These are phyloP conservation scores for Hirsutella minnesotensis DNA, from an alignment of 2,329 filamentous ascomycete species.

Conservation along the genomic window DNA sequence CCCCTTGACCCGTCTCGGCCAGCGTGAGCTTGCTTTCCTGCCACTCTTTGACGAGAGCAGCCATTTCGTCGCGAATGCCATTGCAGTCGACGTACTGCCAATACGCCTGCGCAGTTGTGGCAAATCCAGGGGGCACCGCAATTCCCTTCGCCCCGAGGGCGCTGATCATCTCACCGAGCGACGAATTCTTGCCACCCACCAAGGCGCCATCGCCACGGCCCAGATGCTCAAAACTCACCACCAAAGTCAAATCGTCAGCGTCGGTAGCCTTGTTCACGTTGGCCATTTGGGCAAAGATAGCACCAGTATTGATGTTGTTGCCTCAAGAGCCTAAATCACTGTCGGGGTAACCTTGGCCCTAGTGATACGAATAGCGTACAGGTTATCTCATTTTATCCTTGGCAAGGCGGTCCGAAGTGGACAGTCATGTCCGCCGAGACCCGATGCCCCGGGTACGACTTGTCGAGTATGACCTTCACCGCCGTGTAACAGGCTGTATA, in stretches of 20 bases:
- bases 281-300: too few relatives aligned
- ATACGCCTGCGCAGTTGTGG: conserved; percentile 21
- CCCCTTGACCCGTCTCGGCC: conserved; percentile 16
- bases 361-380: too few relatives aligned
- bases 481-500: conserved; percentile 1
- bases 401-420: too few relatives aligned
- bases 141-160: conserved; percentile 16
- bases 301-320: too few relatives aligned
- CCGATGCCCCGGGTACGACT: too few relatives aligned
- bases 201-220: conserved; percentile 2
- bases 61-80: conserved; percentile 17
- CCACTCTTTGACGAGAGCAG: conserved; percentile 16
- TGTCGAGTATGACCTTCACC: too few relatives aligned
- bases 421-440: too few relatives aligned
- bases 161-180: conserved; percentile 24
- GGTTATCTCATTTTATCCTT: too few relatives aligned
- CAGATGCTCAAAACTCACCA: background rate
- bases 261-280: too few relatives aligned
- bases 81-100: conserved; percentile 22
- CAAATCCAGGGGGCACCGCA: conserved; percentile 21
- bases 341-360: too few relatives aligned
- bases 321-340: too few relatives aligned
- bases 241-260: too few relatives aligned
- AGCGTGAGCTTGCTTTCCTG: conserved; percentile 14
- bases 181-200: conserved; percentile 26